Evolutionary conservation across 2,329 filamentous ascomycete species (phyloP), one percentile per base, ranked within the genome.

Genomic region (Ophiostoma quercus): DNA sequence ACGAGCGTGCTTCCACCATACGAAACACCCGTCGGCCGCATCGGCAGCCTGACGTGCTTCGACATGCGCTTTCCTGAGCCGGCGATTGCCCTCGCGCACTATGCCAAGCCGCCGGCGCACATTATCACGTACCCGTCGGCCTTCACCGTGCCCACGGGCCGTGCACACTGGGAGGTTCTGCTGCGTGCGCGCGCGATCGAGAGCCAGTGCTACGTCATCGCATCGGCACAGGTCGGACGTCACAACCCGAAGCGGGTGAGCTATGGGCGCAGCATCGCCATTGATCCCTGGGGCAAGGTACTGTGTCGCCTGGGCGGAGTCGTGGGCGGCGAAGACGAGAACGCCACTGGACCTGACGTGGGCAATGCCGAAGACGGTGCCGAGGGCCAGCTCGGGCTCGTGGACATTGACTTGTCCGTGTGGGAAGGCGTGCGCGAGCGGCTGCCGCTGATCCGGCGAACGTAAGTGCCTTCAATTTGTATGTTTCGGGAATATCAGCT

Each of bases 1-100:
- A 74, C 76, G 1, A 70, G 71, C 2, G 67, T 78, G 63, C 74
- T 87, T 0, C 78, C 86, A 2, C 93, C 93, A 0, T 92, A 95
- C 75, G 80, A 86, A n/a, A 91, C 89, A 0, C 80, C 87, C 0
- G 77, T 96, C 12, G 94, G 94, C 16, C 87, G 87, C 47, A 84
- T 97, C 25, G 94, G 92, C 25, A 83, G 90, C 72, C 84, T 90
- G 69, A 96, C 97, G 72, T 97, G 94, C 80, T 97, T 97, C 78
- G 94, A 97, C 80, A 80, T 97, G 72, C 87, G 93, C 0, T 96
- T 95, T 76, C 87, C 92, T 0, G 92, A 96, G 77, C 85, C 90
- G 9, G 86, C 87, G 0, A 78, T 95, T 11, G 84, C 87, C 1
- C 83, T 96, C 22, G 85, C 87, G 7, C 80, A 81, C 29, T 67